Conservation (phyloP, 192 early-diverging fungal genomes). For the Anaeromyces robustus region DNA sequence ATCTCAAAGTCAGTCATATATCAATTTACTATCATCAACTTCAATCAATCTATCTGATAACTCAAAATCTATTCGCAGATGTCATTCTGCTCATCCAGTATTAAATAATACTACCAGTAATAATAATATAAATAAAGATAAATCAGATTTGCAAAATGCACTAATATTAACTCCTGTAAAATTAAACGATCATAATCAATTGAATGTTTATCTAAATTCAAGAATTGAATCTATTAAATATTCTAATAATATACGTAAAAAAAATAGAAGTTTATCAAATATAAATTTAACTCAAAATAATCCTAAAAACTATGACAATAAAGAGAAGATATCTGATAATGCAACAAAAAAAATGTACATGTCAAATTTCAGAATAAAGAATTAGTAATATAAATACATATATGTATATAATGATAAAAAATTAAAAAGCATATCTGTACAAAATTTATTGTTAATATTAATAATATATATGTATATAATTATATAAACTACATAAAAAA, state of each 20-base stretch:
- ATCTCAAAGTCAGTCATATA: not conserved
- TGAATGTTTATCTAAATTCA: not conserved
- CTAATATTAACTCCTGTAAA: not conserved
- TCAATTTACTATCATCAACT: not conserved
- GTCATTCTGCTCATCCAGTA: not conserved
- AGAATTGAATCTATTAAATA: not conserved
- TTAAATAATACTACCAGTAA: not conserved
- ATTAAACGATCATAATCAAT: not conserved
- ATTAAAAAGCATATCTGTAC: too few species aligned
- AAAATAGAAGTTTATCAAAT: not conserved
- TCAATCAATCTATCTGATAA: not conserved
- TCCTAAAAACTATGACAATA: not conserved
- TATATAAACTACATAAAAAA: too few species aligned
- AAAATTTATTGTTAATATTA: too few species aligned
- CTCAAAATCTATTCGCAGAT: not conserved
- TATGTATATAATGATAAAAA: too few species aligned
- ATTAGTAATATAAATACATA: not conserved
- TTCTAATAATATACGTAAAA: not conserved
- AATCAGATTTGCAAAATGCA: not conserved
- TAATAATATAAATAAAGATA: not conserved
- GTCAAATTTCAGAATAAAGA: not conserved
- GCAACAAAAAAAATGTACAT: not conserved
- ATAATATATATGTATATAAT: too few species aligned
- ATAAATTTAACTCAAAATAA: not conserved
- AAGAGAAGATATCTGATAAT: not conserved